A percentile compares a stretch with the other conserved stretches of the same genome.
Evolutionary conservation across 441 rosid species (phyloP).

Genomic region (Gossypium davidsonii): DNA sequence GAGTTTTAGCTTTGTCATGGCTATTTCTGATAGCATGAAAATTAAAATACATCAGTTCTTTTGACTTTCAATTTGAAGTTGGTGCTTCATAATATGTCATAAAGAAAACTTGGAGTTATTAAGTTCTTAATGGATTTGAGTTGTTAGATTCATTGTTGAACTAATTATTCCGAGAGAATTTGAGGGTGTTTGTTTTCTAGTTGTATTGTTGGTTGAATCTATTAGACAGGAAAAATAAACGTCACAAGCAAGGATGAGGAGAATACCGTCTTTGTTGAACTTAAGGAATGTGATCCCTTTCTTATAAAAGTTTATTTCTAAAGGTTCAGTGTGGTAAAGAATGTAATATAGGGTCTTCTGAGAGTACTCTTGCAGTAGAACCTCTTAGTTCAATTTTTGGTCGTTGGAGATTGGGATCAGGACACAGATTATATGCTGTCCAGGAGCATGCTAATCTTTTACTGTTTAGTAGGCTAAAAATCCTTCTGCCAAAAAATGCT

Average conservation of each 20-base stretch:
- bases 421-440: background rate
- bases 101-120: background rate
- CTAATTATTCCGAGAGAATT: background rate
- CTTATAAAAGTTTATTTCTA: background rate
- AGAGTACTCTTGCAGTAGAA: background rate
- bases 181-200: background rate
- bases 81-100: background rate
- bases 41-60: background rate
- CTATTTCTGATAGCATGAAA: background rate
- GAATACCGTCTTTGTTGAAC: background rate
- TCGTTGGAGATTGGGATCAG: background rate
- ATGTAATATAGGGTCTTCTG: background rate
- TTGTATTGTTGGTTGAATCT: background rate
- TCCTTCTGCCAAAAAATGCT: background rate
- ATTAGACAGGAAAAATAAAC: background rate
- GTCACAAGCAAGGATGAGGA: background rate
- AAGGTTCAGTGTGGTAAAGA: background rate
- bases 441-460: background rate
- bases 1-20: background rate
- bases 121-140: background rate
- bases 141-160: constrained; percentile 3
- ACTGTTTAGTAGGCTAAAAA: background rate
- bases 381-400: background rate
- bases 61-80: background rate
- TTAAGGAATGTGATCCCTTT: background rate